Percentiles rank a stretch among this genome's conserved stretches.
phyloP scores from a whole-genome alignment of 495 filamentous ascomycete species.

The Penicillium paxilli region DNA sequence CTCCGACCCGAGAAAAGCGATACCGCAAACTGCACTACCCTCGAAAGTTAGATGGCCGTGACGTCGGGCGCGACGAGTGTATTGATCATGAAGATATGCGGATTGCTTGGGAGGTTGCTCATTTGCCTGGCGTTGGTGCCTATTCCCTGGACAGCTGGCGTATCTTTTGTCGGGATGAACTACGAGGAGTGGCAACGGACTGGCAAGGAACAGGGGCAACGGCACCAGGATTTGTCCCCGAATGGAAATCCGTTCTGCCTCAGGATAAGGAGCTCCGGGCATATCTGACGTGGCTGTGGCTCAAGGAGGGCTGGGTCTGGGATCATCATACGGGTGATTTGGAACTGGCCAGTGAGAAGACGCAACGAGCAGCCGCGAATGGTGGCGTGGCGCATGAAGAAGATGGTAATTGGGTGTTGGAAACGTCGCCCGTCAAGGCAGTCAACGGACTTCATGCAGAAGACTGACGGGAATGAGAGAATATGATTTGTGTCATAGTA shows the following conservation, averaged over 20 bases:
- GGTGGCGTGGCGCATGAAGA: slow-evolving; percentile 66
- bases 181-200: slow-evolving; percentile 61
- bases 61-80: slow-evolving; percentile 53
- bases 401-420: slow-evolving; percentile 46
- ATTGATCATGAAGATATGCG: slow-evolving; percentile 41
- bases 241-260: slow-evolving; percentile 88
- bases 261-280: slow-evolving; percentile 87
- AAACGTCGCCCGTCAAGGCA: slow-evolving; percentile 37
- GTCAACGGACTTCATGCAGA: slow-evolving; percentile 28
- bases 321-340: slow-evolving; percentile 69
- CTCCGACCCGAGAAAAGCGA: slow-evolving; percentile 58
- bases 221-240: slow-evolving; percentile 42
- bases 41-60: slow-evolving; percentile 48
- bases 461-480: too few relatives aligned
- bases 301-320: slow-evolving; percentile 82
- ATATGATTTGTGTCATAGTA: too few relatives aligned
- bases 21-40: slow-evolving; percentile 75
- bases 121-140: slow-evolving; percentile 77
- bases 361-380: slow-evolving; percentile 57
- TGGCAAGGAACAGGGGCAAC: slow-evolving; percentile 54
- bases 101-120: slow-evolving; percentile 80
- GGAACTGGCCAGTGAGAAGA: slow-evolving; percentile 52
- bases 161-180: slow-evolving; percentile 84
- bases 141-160: slow-evolving; percentile 93
- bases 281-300: slow-evolving; percentile 89